These are phyloP conservation scores for Entomophthora muscae DNA, from an alignment of 371 early-diverging fungal species.

Conservation along the genomic window DNA sequence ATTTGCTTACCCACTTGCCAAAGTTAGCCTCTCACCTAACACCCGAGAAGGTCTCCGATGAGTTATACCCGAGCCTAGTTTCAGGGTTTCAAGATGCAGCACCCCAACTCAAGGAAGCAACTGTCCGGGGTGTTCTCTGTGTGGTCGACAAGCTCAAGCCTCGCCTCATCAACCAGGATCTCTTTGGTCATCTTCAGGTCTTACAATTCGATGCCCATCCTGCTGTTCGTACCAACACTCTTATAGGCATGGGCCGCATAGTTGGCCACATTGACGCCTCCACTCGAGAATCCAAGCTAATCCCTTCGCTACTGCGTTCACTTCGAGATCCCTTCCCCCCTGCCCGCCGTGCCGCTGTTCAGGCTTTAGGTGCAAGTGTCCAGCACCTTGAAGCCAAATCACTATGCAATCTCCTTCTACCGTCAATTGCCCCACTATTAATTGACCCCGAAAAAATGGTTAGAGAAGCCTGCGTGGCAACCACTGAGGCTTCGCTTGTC, in stretches of 20 bases:
- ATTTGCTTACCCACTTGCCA: slow-evolving; percentile 60
- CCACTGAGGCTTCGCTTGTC: neutral
- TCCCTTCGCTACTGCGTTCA: slow-evolving; percentile 62
- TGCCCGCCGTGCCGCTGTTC: slow-evolving; percentile 71
- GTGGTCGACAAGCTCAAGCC: slow-evolving; percentile 57
- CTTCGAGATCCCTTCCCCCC: slow-evolving; percentile 86
- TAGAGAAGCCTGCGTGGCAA: neutral
- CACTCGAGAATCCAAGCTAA: slow-evolving; percentile 55
- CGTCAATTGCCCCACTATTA: slow-evolving; percentile 46
- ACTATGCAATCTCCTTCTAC: slow-evolving; percentile 49
- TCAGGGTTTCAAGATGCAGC: slow-evolving; percentile 77
- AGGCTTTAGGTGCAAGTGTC: slow-evolving; percentile 61
- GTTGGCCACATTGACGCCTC: slow-evolving; percentile 42
- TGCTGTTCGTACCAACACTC: slow-evolving; percentile 87
- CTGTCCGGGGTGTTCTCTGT: slow-evolving; percentile 62
- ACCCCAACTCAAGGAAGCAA: slow-evolving; percentile 80
- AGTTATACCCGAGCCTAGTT: slow-evolving; percentile 75
- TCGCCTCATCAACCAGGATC: slow-evolving; percentile 63
- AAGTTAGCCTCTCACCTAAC: slow-evolving; percentile 51
- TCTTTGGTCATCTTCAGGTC: slow-evolving; percentile 67
- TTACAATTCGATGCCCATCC: slow-evolving; percentile 82
- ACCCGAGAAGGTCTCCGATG: slow-evolving; percentile 46
- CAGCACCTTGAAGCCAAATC: slow-evolving; percentile 56
- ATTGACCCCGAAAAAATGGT: slow-evolving; percentile 72
- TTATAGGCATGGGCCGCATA: slow-evolving; percentile 83